Evolutionary conservation across 2,329 filamentous ascomycete genomes (phyloP).

Genomic region (Epichloe hybrida): DNA sequence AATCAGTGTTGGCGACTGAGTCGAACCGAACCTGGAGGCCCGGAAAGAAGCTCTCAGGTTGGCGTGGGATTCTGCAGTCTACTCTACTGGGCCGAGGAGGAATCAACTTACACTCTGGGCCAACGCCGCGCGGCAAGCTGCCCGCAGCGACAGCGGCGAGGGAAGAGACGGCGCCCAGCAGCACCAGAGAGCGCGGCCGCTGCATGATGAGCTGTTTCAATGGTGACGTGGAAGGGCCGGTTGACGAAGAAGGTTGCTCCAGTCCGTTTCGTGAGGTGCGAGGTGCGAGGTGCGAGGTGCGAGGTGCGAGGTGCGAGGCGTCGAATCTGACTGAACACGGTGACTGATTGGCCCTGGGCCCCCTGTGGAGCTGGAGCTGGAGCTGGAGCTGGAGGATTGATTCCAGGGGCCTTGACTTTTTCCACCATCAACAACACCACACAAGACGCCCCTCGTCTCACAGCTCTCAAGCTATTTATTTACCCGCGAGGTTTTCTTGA

Average conservation of each 20-base stretch:
- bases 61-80: no score
- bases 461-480: no score
- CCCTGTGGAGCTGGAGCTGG: background rate
- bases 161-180: conserved; percentile 36
- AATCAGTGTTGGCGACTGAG: conserved; percentile 1
- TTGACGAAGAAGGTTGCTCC: background rate
- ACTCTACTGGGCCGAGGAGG: background rate
- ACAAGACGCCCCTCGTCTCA: no score
- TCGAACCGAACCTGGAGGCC: background rate
- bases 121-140: conserved; percentile 67
- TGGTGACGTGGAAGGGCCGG: background rate
- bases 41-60: no score
- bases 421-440: conserved; percentile 2
- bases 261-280: background rate
- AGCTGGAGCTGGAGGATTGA: background rate
- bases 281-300: no score
- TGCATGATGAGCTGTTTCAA: conserved; percentile 5
- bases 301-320: background rate
- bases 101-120: conserved; percentile 70
- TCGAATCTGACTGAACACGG: conserved; percentile 3
- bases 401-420: no score
- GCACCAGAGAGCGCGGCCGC: conserved; percentile 34
- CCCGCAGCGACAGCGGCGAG: conserved; percentile 46
- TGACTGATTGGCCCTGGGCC: background rate
- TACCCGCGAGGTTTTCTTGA: no score